Conservation (phyloP, 164 flowering plant genomes). For the Vitis amurensis region DNA sequence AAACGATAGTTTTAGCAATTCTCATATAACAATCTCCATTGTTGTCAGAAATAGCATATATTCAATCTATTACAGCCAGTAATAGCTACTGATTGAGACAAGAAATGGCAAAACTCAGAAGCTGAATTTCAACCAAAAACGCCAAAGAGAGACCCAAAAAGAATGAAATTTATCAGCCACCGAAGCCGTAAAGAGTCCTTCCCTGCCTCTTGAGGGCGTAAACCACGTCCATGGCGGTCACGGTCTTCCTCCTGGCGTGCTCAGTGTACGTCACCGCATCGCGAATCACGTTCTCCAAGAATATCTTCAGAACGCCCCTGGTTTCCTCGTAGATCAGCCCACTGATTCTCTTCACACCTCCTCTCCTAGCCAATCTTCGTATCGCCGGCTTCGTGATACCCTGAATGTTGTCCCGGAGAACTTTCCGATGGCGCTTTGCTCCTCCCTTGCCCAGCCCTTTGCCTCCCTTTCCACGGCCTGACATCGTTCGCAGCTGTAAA, state of each 20-base stretch:
- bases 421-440: conserved; percentile 26
- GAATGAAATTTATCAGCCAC: conserved; percentile 6
- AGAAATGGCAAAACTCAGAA: background rate
- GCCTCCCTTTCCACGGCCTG: conserved; percentile 31
- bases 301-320: conserved; percentile 21
- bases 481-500: conserved; percentile 5
- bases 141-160: background rate
- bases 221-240: conserved; percentile 28
- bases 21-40: too few species aligned
- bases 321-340: conserved; percentile 27
- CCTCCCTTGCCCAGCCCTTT: conserved; percentile 27
- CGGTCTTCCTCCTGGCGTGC: conserved; percentile 28
- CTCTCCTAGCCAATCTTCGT: conserved; percentile 21
- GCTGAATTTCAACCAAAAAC: too few species aligned
- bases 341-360: conserved; percentile 27
- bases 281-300: conserved; percentile 25
- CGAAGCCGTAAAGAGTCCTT: conserved; percentile 24
- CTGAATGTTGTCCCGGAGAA: conserved; percentile 25
- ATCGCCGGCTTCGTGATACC: conserved; percentile 30
- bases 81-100: background rate
- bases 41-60: too few species aligned
- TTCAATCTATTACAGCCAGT: background rate
- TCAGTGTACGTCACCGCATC: conserved; percentile 27
- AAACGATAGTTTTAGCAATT: too few species aligned
- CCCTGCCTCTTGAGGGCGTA: conserved; percentile 29